phyloP scores from a whole-genome alignment of 345 rosid genomes.

The Gossypium mustelinum region DNA sequence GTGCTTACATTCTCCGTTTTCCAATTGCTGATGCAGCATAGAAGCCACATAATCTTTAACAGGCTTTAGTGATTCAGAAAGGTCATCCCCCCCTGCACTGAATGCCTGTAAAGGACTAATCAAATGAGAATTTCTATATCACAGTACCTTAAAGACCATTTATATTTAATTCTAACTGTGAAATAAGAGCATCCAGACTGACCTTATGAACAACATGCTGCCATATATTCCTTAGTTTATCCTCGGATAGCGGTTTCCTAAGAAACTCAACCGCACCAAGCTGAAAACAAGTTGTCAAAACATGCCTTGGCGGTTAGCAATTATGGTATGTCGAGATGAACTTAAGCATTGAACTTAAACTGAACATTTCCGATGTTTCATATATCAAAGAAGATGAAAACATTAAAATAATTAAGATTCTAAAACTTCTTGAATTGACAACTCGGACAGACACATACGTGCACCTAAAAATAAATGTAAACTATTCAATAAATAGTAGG shows the following conservation, averaged over 20 bases:
- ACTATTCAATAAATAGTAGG: background rate
- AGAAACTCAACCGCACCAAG: slow-evolving; percentile 98
- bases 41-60: slow-evolving; percentile 67
- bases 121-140: slow-evolving; percentile 19
- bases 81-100: slow-evolving; percentile 44
- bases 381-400: background rate
- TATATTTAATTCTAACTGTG: background rate
- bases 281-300: slow-evolving; percentile 47
- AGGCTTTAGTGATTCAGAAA: slow-evolving; percentile 60
- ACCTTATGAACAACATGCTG: slow-evolving; percentile 99
- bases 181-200: background rate
- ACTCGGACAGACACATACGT: background rate
- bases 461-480: slow-evolving; percentile 2
- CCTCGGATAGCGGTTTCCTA: slow-evolving; percentile 70
- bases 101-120: slow-evolving; percentile 58
- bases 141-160: background rate
- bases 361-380: background rate
- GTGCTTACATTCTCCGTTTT: slow-evolving; percentile 26
- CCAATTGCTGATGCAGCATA: slow-evolving; percentile 41
- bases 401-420: background rate
- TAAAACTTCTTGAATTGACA: background rate
- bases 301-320: background rate
- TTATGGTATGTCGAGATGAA: background rate
- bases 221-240: slow-evolving; percentile 87
- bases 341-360: slow-evolving; percentile 3